Evolutionary conservation across 176 grass and related monocot species (phyloP), one percentile per base, ranked within the genome.

Genomic region (Rhynchospora tenuis): DNA sequence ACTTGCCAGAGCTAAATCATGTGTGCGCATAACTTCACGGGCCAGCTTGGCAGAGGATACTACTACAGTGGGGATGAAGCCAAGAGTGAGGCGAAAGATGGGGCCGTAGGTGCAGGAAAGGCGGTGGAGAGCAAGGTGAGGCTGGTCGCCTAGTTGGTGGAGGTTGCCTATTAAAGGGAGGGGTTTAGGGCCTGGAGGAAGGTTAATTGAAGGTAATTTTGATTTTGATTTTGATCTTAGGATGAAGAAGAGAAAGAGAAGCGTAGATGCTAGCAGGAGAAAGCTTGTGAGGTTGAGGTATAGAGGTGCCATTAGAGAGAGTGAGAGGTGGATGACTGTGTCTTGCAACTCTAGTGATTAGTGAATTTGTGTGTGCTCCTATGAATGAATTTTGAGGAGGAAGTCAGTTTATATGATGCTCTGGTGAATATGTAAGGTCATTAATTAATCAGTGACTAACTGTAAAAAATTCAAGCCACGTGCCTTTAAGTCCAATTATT

Each of bases 101-200:
- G 80, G 87, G 9, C 92, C 92, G 44, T 94, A 81, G 7, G 9
- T 48, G 24, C 23, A 7, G 1, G 92, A 84, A 43, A 94, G 54
- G 6, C 62, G 19, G 3, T 3, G 67, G 48, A 94, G 85, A 2
- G 62, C 74, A 3, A 64, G 85, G 52, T 89, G 89, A 4, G 84
- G 85, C 1, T 85, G 61, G 2, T 87, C 52, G 0, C 89, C 89
- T 5, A 94, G 87, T 29, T 89, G 74, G 1, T 82, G 89, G 6
- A 94, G 87, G 78, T 92, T 89, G 19, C 93, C 93, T 11, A 95
- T 59, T 56, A 94, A 3, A 26, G 93, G 90, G 22, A 88, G 59
- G 0, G 85, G 84, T 48, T 20, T 58, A 23, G 89, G 89, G 12
- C 79, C 76, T n/a, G 56, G 31, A 80, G 29, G 76, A 28, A 56